These are phyloP conservation scores for Alloteropsis angusta DNA, from an alignment of 202 grass and related monocot species.

Conservation along the genomic window DNA sequence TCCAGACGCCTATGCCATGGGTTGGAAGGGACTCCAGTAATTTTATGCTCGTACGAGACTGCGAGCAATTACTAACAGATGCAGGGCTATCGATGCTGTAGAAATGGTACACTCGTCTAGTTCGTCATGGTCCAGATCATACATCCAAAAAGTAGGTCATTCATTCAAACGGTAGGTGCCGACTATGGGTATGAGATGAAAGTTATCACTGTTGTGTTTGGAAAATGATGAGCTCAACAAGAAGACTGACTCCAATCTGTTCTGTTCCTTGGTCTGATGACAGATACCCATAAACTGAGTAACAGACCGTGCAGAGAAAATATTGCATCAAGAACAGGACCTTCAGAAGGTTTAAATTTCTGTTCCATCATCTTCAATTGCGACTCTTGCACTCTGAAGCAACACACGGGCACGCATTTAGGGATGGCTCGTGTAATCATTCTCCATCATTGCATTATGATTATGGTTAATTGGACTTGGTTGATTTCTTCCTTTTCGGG, in stretches of 20 bases:
- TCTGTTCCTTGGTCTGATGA: background rate
- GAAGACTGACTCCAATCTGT: background rate
- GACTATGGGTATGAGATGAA: no score
- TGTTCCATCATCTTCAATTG: constrained; percentile 3
- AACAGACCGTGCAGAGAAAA: background rate
- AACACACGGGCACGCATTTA: background rate
- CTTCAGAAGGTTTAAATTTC: background rate
- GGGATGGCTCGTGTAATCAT: background rate
- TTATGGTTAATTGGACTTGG: constrained; percentile 28
- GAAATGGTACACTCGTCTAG: background rate
- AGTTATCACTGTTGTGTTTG: no score
- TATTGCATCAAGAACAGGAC: constrained; percentile 3
- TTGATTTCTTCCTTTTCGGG: constrained; percentile 52
- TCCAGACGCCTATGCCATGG: no score
- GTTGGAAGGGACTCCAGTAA: no score
- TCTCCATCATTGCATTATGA: background rate
- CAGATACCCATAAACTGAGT: background rate
- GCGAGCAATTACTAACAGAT: no score
- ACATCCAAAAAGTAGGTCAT: no score
- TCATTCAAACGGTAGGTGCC: no score
- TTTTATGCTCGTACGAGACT: no score
- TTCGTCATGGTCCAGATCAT: background rate
- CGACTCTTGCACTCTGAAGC: background rate
- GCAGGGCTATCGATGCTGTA: background rate
- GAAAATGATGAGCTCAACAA: background rate